Percentiles rank a stretch among this genome's conserved stretches.
phyloP scores from a whole-genome alignment of 805 yeast species.

The Pachysolen tannophilus region DNA sequence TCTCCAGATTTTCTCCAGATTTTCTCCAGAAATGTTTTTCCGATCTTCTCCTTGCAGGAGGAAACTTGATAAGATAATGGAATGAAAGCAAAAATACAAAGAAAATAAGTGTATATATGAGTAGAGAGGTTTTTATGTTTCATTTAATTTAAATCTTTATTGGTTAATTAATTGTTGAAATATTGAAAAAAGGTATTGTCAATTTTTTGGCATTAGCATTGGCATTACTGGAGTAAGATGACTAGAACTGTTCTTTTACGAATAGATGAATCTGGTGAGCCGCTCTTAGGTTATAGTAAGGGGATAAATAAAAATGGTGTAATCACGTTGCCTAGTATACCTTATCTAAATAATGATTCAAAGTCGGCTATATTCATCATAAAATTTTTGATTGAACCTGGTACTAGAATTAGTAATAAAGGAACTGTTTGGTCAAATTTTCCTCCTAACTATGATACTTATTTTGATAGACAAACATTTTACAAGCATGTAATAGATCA shows the following conservation, averaged over 20 bases:
- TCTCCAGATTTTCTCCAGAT: background rate
- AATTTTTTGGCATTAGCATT: background rate
- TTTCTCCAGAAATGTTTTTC: background rate
- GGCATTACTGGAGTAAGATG: too few species aligned
- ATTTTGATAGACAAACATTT: slow-evolving; percentile 52
- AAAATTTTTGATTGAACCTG: slow-evolving; percentile 63
- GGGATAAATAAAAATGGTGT: slow-evolving; percentile 46
- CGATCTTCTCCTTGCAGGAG: too few species aligned
- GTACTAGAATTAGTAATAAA: slow-evolving; percentile 61
- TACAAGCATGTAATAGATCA: slow-evolving; percentile 37
- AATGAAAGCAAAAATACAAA: too few species aligned
- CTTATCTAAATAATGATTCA: slow-evolving; percentile 20
- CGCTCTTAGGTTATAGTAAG: slow-evolving; percentile 26
- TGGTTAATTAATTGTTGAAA: too few species aligned
- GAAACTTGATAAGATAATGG: too few species aligned
- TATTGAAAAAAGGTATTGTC: too few species aligned
- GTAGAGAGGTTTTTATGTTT: too few species aligned
- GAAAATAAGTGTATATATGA: too few species aligned
- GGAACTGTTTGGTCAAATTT: slow-evolving; percentile 72
- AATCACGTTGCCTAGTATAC: slow-evolving; percentile 39
- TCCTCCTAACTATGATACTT: slow-evolving; percentile 35
- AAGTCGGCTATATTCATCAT: slow-evolving; percentile 38
- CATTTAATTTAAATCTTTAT: too few species aligned
- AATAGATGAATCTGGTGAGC: slow-evolving; percentile 40
- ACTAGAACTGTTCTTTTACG: slow-evolving; percentile 36